A percentile compares a stretch with the other conserved stretches of the same genome.
phyloP scores from a whole-genome alignment of 768 basidiomycete species.

The Kwoniella europaea region DNA sequence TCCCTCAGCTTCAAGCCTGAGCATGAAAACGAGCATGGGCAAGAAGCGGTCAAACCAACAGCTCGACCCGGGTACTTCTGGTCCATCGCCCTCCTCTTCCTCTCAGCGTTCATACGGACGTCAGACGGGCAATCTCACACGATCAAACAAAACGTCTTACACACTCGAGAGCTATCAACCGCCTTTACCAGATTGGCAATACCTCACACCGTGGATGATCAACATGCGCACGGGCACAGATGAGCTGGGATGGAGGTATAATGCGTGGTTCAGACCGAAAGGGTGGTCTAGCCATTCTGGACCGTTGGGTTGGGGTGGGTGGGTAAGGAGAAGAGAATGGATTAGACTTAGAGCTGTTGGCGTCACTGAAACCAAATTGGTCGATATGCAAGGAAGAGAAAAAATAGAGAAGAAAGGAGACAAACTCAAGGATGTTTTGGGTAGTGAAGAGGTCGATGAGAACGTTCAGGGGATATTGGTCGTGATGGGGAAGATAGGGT shows the following conservation, averaged over 20 bases:
- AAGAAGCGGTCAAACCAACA: not conserved
- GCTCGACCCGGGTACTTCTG: not conserved
- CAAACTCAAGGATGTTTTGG: conserved; percentile 7
- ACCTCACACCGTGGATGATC: conserved; percentile 52
- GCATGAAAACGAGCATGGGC: conserved; percentile 7
- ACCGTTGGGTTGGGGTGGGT: conserved; percentile 45
- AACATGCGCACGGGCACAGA: conserved; percentile 53
- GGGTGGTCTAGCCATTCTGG: conserved; percentile 50
- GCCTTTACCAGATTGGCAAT: conserved; percentile 49
- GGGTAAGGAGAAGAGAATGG: conserved; percentile 53
- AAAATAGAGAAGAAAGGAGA: conserved; percentile 6
- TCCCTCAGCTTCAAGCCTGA: conserved; percentile 39
- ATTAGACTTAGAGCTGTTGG: conserved; percentile 37
- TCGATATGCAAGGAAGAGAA: conserved; percentile 17
- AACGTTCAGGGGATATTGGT: conserved; percentile 22
- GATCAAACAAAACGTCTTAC: conserved; percentile 45
- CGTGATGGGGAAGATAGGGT: conserved; percentile 24
- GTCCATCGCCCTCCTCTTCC: not conserved
- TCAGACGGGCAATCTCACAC: not conserved
- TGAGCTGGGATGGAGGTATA: conserved; percentile 54
- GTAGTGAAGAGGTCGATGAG: conserved; percentile 14
- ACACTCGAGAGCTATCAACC: conserved; percentile 46
- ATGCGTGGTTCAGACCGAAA: conserved; percentile 47
- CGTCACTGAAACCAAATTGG: not conserved
- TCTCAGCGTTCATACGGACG: not conserved